phyloP scores from a whole-genome alignment of 192 early-diverging fungal genomes.

The Coemansia umbellata region DNA sequence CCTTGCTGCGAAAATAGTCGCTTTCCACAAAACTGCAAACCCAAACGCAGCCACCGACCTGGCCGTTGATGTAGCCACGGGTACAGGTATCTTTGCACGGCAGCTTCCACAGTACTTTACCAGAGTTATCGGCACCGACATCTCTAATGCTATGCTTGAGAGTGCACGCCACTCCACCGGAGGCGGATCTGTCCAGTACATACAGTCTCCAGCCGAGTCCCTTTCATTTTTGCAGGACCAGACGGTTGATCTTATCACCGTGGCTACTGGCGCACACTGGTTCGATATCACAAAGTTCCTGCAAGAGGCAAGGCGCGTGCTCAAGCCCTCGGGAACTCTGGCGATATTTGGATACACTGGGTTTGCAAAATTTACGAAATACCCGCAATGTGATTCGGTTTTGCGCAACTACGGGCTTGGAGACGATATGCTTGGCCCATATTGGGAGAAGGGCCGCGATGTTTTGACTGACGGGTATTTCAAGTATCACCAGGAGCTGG shows the following conservation, averaged over 20 bases:
- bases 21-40: conserved; percentile 23
- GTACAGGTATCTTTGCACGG: conserved; percentile 47
- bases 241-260: conserved; percentile 42
- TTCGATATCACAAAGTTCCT: conserved; percentile 32
- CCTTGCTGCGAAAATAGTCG: conserved; percentile 24
- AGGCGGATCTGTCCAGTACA: conserved; percentile 12
- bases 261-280: conserved; percentile 44
- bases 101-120: conserved; percentile 17
- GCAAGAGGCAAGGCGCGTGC: conserved; percentile 33
- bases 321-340: conserved; percentile 37
- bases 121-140: conserved; percentile 40
- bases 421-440: conserved; percentile 4
- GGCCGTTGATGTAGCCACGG: conserved; percentile 48
- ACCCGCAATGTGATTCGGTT: conserved; percentile 41
- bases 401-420: conserved; percentile 22
- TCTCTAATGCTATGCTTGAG: conserved; percentile 38
- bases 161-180: conserved; percentile 21
- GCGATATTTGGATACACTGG: conserved; percentile 47
- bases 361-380: conserved; percentile 26
- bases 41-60: conserved; percentile 24
- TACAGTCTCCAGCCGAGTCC: conserved; percentile 26
- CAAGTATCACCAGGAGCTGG: conserved; percentile 20
- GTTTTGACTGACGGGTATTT: conserved; percentile 24
- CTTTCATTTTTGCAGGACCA: conserved; percentile 12
- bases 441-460: conserved; percentile 32